phyloP scores from a whole-genome alignment of 2,329 filamentous ascomycete species.

The Aspergillus alliaceus region DNA sequence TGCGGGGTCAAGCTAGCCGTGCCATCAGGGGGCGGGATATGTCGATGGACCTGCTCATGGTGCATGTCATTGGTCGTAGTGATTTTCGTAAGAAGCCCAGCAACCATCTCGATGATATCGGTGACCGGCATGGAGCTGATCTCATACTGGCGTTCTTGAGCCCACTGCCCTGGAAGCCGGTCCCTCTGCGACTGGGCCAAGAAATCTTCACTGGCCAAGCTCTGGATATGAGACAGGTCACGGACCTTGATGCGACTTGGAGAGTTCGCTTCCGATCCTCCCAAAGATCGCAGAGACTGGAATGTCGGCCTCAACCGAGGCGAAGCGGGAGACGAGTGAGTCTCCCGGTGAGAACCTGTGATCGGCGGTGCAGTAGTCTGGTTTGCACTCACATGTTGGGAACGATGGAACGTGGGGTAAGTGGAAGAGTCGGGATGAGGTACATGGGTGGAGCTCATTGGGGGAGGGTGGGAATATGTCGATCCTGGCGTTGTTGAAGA shows the following conservation, averaged over 20 bases:
- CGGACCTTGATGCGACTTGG: conserved; percentile 73
- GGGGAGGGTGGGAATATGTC: conserved; percentile 24
- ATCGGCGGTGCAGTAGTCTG: conserved; percentile 28
- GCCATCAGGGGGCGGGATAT: conserved; percentile 62
- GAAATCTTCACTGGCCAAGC: conserved; percentile 76
- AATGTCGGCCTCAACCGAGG: conserved; percentile 48
- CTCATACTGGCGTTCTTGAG: conserved; percentile 71
- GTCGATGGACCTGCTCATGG: conserved; percentile 84
- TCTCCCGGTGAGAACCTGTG: conserved; percentile 25
- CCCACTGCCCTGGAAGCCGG: conserved; percentile 42
- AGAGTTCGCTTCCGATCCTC: conserved; percentile 45
- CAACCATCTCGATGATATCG: conserved; percentile 99
- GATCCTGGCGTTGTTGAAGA: conserved; percentile 23
- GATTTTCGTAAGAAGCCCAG: conserved; percentile 92
- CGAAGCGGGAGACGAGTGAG: conserved; percentile 44
- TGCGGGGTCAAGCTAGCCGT: conserved; percentile 61
- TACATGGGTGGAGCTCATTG: conserved; percentile 50
- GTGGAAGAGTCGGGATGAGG: conserved; percentile 17
- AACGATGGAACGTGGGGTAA: conserved; percentile 15
- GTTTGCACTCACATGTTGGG: conserved; percentile 23
- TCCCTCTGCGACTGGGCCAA: conserved; percentile 55
- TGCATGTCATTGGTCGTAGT: conserved; percentile 94
- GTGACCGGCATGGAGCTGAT: conserved; percentile 97
- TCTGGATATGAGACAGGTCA: conserved; percentile 88
- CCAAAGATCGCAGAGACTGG: conserved; percentile 44